Conservation (phyloP, 352 stramenopile genomes). For the Phytopythium montanum region DNA sequence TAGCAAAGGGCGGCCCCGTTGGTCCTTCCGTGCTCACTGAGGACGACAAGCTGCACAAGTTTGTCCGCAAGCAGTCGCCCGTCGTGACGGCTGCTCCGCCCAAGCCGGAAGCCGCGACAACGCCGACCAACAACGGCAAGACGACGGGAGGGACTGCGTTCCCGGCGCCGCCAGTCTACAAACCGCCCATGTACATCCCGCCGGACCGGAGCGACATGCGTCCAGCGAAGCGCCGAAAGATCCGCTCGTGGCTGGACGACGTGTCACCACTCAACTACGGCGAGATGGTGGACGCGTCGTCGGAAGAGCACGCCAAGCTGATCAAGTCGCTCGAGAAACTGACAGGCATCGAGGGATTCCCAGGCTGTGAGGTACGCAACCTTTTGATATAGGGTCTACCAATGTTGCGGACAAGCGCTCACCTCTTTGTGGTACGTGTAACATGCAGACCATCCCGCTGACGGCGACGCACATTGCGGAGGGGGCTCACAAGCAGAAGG, state of each 20-base stretch:
- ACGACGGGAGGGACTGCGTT: slow-evolving; percentile 19
- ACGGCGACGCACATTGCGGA: slow-evolving; percentile 80
- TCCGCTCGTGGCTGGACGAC: slow-evolving; percentile 84
- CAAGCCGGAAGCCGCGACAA: slow-evolving; percentile 14
- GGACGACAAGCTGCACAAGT: slow-evolving; percentile 53
- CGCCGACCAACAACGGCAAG: slow-evolving; percentile 20
- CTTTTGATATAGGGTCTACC: not conserved
- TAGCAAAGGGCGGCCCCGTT: slow-evolving; percentile 37
- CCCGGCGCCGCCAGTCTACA: slow-evolving; percentile 51
- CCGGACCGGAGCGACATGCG: slow-evolving; percentile 52
- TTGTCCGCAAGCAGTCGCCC: slow-evolving; percentile 41
- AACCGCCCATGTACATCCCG: slow-evolving; percentile 67
- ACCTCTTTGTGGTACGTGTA: slow-evolving; percentile 4
- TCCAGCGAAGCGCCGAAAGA: slow-evolving; percentile 78
- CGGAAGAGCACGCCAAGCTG: slow-evolving; percentile 60
- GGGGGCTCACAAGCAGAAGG: slow-evolving; percentile 66
- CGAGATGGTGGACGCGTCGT: slow-evolving; percentile 49
- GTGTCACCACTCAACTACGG: slow-evolving; percentile 61
- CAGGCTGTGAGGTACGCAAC: slow-evolving; percentile 68
- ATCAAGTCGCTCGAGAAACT: slow-evolving; percentile 58
- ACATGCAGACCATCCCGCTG: slow-evolving; percentile 70
- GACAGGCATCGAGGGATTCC: slow-evolving; percentile 70
- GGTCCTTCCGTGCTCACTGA: slow-evolving; percentile 67
- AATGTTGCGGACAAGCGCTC: not conserved
- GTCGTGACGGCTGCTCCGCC: slow-evolving; percentile 2